A percentile compares a stretch with the other conserved stretches of the same genome.
These are phyloP conservation scores for Podospora pseudocomata DNA, from an alignment of 495 filamentous ascomycete genomes.

Conservation along the genomic window DNA sequence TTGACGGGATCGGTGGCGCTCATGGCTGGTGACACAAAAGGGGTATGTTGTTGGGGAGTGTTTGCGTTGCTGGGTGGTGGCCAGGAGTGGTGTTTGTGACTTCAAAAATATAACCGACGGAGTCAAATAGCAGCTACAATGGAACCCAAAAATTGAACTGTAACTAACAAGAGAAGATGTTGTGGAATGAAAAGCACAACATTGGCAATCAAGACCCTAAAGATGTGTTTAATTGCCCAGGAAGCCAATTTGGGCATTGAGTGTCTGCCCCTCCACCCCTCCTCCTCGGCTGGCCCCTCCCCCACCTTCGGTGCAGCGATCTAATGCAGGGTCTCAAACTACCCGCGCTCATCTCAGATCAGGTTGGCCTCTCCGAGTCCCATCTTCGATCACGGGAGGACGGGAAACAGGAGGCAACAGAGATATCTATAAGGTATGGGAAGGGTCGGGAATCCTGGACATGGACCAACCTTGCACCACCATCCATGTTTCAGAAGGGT, in stretches of 20 bases:
- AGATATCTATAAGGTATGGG: too few relatives aligned
- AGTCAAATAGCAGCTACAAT: not conserved
- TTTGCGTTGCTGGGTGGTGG: not conserved
- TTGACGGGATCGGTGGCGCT: conserved; percentile 18
- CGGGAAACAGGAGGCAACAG: not conserved
- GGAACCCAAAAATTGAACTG: not conserved
- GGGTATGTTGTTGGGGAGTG: not conserved
- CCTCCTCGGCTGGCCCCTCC: conserved; percentile 11
- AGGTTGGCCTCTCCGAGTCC: not conserved
- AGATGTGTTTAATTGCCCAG: not conserved
- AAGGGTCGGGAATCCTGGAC: not conserved
- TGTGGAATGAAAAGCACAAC: not conserved
- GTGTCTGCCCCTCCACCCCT: conserved; percentile 6
- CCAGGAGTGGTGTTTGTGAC: not conserved
- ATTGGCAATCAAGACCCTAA: conserved; percentile 4
- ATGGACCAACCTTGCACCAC: not conserved
- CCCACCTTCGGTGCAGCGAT: conserved; percentile 6
- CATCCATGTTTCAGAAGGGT: not conserved
- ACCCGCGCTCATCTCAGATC: not conserved
- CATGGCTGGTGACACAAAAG: conserved; percentile 18
- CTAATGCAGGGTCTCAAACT: not conserved
- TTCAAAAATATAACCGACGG: not conserved
- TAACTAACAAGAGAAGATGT: not conserved
- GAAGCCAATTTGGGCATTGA: conserved; percentile 9
- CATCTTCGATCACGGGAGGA: not conserved